Conservation (phyloP, 345 rosid genomes). For the Pistacia atlantica region DNA sequence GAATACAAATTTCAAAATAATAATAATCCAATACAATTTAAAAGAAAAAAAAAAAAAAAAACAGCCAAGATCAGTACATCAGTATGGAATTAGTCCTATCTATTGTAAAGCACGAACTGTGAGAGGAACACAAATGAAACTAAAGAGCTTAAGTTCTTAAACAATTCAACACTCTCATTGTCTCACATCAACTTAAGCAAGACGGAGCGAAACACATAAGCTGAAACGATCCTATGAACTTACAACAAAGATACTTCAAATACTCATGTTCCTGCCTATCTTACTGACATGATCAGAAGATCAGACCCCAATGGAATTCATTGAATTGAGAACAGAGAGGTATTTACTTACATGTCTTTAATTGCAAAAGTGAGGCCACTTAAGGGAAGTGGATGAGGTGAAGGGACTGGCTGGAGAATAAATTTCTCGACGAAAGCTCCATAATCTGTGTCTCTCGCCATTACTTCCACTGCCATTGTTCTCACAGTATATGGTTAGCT, state of each 20-base stretch:
- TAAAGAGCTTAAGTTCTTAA: background rate
- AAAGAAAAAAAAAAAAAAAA: background rate
- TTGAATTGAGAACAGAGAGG: background rate
- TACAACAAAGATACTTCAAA: background rate
- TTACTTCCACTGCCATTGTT: conserved; percentile 16
- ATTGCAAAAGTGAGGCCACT: conserved; percentile 74
- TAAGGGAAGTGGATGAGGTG: conserved; percentile 54
- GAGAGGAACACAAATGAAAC: no score
- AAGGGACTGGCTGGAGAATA: conserved; percentile 46
- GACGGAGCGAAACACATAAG: conserved; percentile 1
- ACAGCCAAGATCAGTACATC: background rate
- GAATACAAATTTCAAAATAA: conserved; percentile 17
- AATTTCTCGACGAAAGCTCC: conserved; percentile 90
- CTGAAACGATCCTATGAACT: conserved; percentile 9
- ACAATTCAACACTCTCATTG: background rate
- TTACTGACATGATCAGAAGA: no score
- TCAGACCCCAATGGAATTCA: background rate
- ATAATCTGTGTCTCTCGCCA: conserved; percentile 50
- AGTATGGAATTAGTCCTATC: no score
- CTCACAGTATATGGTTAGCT: background rate
- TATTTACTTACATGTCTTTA: conserved; percentile 74
- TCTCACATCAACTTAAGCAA: background rate
- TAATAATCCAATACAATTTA: background rate
- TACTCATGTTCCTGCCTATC: background rate
- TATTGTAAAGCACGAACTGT: no score